Evolutionary conservation across 257 asterid species (phyloP), one percentile per base, ranked within the genome.

Genomic region (Scutellaria baicalensis): DNA sequence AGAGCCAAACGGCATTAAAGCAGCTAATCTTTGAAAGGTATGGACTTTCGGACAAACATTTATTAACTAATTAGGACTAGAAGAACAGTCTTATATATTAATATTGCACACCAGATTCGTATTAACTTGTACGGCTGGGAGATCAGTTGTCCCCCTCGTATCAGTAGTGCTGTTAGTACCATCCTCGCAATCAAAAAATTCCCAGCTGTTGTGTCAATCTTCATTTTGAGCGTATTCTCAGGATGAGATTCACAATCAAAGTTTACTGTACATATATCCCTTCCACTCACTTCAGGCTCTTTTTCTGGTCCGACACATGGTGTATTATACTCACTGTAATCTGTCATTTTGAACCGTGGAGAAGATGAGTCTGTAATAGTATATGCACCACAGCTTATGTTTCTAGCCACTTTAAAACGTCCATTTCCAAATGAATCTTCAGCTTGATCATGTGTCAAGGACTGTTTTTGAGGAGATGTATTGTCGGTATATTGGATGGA

Each of bases 311-410:
- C 80, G 64, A 77, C 33, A 7, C 78, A 79, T 35, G 85, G 82
- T n/a, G 92, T 79, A 42, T 27, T 27, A 27, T 56, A 78, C 38
- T 66, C 85, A 49, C 63, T 35, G 68, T 69, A 70, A 61, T 76
- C 83, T 39, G 56, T 71, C 75, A 80, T 68, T 40, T 83, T 77
- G 55, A 39, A 68, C 82, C 80, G 73, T 4, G 84, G 84, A 75
- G 89, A 81, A 35, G 70, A 52, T 5, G 77, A 59, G 27, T 68
- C 68, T 10, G 64, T 13, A 3, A 77, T 33, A 59, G 31, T 64
- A 54, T 78, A 80, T 40, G 79, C 82, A 27, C 80, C 61, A 81
- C 89, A 86, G 84, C 93, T 90, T 75, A 79, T 75, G 69, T 93
- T 90, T 79, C 79, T 86, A 23, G 81, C 54, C 63, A 85, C 64